Percentiles rank a stretch among this genome's conserved stretches.
phyloP scores from a whole-genome alignment of 164 flowering plant genomes.

The Buxus sempervirens region DNA sequence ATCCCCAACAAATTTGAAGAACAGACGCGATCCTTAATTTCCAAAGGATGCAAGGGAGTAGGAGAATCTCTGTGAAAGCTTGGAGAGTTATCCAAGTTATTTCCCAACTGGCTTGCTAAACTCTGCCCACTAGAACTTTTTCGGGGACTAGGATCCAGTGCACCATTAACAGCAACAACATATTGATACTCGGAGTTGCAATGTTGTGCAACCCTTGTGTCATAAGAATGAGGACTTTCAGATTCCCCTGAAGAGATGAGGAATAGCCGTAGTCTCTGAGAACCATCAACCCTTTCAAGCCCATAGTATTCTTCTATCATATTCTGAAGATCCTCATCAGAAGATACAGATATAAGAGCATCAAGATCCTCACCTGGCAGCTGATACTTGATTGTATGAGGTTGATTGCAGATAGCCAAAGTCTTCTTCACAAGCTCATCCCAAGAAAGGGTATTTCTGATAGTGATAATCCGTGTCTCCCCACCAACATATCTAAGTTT shows the following conservation, averaged over 20 bases:
- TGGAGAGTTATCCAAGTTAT: conserved; percentile 28
- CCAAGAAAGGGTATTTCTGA: conserved; percentile 44
- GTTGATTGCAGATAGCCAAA: conserved; percentile 43
- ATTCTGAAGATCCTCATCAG: conserved; percentile 44
- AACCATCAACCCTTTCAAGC: conserved; percentile 43
- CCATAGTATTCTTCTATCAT: conserved; percentile 45
- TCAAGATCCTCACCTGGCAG: conserved; percentile 95
- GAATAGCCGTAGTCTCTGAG: conserved; percentile 63
- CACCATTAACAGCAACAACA: conserved; percentile 78
- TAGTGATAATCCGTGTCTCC: conserved; percentile 71
- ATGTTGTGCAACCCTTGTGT: conserved; percentile 31
- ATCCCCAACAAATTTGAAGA: conserved; percentile 17
- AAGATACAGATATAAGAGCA: conserved; percentile 42
- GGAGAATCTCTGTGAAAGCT: conserved; percentile 35
- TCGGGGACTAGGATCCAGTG: conserved; percentile 40
- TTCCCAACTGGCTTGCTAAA: conserved; percentile 36
- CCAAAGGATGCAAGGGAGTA: conserved; percentile 23
- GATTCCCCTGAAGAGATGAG: conserved; percentile 50
- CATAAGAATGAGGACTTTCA: conserved; percentile 45
- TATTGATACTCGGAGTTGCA: conserved; percentile 56
- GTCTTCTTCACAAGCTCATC: conserved; percentile 59
- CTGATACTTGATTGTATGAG: conserved; percentile 75
- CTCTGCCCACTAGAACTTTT: conserved; percentile 46
- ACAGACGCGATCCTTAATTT: conserved; percentile 25
- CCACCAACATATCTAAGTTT: conserved; percentile 92